A percentile compares a stretch with the other conserved stretches of the same genome.
Conservation (phyloP, 1,139 yeast species). For the Taphrina communis region DNA sequence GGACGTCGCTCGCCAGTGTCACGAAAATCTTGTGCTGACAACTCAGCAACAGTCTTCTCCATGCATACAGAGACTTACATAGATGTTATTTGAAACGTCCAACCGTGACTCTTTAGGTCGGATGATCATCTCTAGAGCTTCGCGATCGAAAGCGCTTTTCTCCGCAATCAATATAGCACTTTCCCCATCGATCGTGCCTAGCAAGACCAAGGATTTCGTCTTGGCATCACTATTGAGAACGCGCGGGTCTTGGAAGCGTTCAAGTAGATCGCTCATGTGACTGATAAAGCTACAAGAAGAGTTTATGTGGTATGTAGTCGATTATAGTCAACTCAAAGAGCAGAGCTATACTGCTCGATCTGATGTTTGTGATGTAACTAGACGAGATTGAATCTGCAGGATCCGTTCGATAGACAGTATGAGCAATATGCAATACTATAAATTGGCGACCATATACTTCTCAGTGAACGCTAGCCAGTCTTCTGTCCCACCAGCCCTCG, state of each 20-base stretch:
- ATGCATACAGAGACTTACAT: constrained; percentile 7
- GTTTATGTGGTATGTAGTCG: too few relatives aligned
- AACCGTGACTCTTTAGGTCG: not conserved
- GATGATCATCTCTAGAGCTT: not conserved
- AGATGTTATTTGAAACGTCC: constrained; percentile 28
- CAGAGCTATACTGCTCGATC: too few relatives aligned
- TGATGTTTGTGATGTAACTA: too few relatives aligned
- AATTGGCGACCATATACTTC: too few relatives aligned
- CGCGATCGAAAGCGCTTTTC: constrained; percentile 64
- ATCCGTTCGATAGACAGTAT: too few relatives aligned
- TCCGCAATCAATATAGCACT: constrained; percentile 77
- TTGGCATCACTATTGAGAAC: constrained; percentile 24
- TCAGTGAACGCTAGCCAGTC: too few relatives aligned
- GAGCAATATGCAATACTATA: too few relatives aligned
- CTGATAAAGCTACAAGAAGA: too few relatives aligned
- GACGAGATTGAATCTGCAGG: too few relatives aligned
- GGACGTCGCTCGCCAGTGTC: constrained; percentile 5
- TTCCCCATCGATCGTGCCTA: constrained; percentile 67
- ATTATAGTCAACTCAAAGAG: too few relatives aligned
- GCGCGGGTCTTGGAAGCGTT: not conserved
- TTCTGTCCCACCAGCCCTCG: too few relatives aligned
- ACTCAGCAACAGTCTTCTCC: not conserved
- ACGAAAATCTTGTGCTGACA: constrained; percentile 30
- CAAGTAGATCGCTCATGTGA: constrained; percentile 11
- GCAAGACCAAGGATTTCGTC: constrained; percentile 62